Base-by-base conservation (phyloP, 2,329 filamentous ascomycete species). In the Fusarium nodosum region DNA sequence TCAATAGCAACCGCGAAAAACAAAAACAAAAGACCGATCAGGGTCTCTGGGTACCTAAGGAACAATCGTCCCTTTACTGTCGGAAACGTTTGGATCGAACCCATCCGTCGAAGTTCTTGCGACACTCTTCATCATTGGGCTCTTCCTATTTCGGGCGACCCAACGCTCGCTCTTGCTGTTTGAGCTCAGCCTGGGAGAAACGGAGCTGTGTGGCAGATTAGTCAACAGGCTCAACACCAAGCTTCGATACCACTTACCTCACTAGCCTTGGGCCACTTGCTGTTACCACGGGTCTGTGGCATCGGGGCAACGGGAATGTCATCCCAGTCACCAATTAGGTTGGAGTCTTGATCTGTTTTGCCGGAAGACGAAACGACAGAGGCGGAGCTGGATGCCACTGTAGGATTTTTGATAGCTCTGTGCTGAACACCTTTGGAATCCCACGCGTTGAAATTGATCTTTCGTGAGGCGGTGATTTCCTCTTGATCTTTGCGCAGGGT, bases 361-460 rank as follows among this genome's bases (percentile, higher is more conserved):
- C 54, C 50, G 26, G 44, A 57, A 3, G n/a, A 39, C 6, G 65
- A 68, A 11, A 57, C 63, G 4, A 63, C 63, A 1, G 66, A 70
- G 3, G 51, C 55, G 2, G 59, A 42, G 41, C 60, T 70, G 2
- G 75, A 76, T 22, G 50, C 45, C 5, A 65, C 46, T 0, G 78
- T 77, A 3, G 68, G 64, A 1, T 68, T 56, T 56, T 79, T 79
- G 39, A 61, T 28, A 1, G 26, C 56, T 4, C 50, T 47, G 30
- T 78, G 61, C 7, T 56, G 69, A 1, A 58, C 62, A 1, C 79
- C 79, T 7, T 39, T 56, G 1, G 71, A 20, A 12, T 77, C 77
- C 77, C 78, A 81, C 3, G 76, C 77, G 30, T 78, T 79, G 68
- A 66, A 79, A 0, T 44, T 31, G 1, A 73, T 58, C 15, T 62